Percentiles rank a stretch among this genome's conserved stretches.
Evolutionary conservation across 2,329 filamentous ascomycete genomes (phyloP).

Genomic region (Colletotrichum acutatum): DNA sequence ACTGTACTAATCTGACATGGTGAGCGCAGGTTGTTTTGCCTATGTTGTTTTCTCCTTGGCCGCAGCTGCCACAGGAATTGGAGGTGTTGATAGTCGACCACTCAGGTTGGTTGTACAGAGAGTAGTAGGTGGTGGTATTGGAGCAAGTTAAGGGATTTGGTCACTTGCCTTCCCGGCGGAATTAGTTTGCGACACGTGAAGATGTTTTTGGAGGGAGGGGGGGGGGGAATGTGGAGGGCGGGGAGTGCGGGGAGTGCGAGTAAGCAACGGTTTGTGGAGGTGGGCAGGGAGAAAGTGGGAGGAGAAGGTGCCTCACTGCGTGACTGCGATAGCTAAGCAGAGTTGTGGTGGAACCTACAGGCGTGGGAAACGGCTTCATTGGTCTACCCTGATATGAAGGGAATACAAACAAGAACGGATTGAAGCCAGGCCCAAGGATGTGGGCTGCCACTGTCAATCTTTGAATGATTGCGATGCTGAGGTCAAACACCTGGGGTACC

Average conservation of each 20-base stretch:
- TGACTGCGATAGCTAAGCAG: background rate
- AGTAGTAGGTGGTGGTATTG: background rate
- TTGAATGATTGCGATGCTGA: background rate
- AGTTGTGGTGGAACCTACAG: background rate
- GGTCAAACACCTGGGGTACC: background rate
- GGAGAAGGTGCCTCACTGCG: background rate
- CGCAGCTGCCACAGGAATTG: background rate
- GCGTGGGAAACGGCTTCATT: background rate
- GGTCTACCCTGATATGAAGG: background rate
- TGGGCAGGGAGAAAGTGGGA: background rate
- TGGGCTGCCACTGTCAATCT: background rate
- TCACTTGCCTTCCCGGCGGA: slow-evolving; percentile 14
- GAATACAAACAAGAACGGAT: background rate
- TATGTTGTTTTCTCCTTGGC: background rate
- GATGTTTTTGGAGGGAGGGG: background rate
- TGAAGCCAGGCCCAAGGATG: background rate
- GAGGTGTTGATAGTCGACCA: background rate
- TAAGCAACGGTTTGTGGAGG: background rate
- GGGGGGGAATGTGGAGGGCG: background rate
- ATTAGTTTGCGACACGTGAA: slow-evolving; percentile 24
- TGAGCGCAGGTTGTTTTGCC: background rate
- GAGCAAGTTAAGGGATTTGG: slow-evolving; percentile 1
- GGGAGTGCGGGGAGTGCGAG: background rate
- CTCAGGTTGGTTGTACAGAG: background rate
- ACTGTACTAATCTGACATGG: background rate